Conservation (phyloP, 257 asterid genomes). For the Orobanche coerulescens region DNA sequence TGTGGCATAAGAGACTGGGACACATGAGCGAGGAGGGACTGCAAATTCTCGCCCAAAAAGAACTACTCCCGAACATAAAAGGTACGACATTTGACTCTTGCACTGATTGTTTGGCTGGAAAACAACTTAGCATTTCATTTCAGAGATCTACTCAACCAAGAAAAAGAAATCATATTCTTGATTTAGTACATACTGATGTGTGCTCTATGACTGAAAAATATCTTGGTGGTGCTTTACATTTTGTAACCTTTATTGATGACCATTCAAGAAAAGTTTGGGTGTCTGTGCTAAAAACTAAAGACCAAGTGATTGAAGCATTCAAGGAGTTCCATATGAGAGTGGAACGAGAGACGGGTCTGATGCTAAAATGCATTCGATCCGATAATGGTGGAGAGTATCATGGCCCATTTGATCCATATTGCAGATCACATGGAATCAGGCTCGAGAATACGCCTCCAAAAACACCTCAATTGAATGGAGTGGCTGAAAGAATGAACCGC, state of each 20-base stretch:
- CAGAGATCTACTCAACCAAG: neutral
- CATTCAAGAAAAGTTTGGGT: neutral
- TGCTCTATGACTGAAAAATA: neutral
- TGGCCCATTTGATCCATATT: neutral
- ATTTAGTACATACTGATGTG: neutral
- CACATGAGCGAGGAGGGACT: too few species aligned
- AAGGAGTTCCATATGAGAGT: neutral
- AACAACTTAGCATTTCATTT: neutral
- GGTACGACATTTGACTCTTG: neutral
- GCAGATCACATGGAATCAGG: too few species aligned
- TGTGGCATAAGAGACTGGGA: too few species aligned
- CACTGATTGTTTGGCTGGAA: neutral
- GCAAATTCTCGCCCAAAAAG: too few species aligned
- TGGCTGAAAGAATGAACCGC: neutral
- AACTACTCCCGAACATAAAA: too few species aligned
- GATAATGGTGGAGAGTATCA: neutral
- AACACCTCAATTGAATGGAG: neutral
- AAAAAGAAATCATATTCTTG: neutral
- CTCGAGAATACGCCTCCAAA: neutral
- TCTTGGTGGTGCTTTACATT: neutral
- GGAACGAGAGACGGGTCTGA: neutral
- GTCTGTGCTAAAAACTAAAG: neutral
- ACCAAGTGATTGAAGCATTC: neutral
- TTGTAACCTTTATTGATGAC: constrained; percentile 6
- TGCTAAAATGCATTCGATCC: neutral